Evolutionary conservation across 2,329 filamentous ascomycete genomes (phyloP).

Genomic region (Metarhizium rileyi): DNA sequence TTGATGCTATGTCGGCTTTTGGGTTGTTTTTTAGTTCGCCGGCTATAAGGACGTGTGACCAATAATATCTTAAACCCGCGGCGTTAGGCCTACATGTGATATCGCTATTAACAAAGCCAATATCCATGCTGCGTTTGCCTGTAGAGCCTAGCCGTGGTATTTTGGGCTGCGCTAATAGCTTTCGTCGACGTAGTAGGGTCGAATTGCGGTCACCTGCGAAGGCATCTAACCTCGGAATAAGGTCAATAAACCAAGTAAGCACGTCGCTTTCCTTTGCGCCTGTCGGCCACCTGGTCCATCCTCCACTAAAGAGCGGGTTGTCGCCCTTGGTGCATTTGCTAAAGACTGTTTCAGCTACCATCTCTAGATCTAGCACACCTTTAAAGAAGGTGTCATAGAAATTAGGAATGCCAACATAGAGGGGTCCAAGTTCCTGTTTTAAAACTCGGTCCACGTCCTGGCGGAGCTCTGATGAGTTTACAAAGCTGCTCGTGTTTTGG

Average conservation of each 20-base stretch:
- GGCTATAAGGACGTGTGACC: constrained; percentile 33
- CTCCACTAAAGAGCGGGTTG: constrained; percentile 20
- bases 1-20: constrained; percentile 19
- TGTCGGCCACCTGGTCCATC: constrained; percentile 25
- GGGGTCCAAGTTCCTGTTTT: constrained; percentile 23
- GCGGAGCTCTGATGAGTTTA: constrained; percentile 26
- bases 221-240: constrained; percentile 18
- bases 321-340: constrained; percentile 20
- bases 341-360: constrained; percentile 24
- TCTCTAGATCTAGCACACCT: constrained; percentile 19
- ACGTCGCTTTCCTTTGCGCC: constrained; percentile 25
- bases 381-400: constrained; percentile 26
- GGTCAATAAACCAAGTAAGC: constrained; percentile 23
- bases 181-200: constrained; percentile 12
- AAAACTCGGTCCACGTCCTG: constrained; percentile 23
- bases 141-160: constrained; percentile 15
- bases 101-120: constrained; percentile 17
- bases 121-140: constrained; percentile 15
- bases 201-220: constrained; percentile 16
- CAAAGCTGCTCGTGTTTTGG: constrained; percentile 21
- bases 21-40: constrained; percentile 38
- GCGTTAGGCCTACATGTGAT: neutral
- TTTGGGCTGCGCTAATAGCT: constrained; percentile 18
- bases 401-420: constrained; percentile 24
- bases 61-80: constrained; percentile 21